Conservation (phyloP, 1,284 basidiomycete species). For the Cutaneotrichosporon sp. region DNA sequence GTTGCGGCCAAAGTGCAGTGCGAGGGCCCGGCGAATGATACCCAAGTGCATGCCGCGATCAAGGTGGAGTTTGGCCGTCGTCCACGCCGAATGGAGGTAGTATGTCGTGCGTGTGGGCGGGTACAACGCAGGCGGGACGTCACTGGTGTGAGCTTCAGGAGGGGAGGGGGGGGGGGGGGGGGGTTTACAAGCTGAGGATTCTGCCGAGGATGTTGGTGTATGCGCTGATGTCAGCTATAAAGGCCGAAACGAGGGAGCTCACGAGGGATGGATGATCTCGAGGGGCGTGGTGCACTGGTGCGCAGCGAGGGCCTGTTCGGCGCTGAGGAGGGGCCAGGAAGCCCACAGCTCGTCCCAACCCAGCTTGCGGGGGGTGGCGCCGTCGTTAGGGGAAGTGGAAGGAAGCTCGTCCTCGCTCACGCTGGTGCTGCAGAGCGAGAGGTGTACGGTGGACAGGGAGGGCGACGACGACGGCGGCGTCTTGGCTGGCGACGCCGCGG, state of each 20-base stretch:
- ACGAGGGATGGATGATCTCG: neutral
- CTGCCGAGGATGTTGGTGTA: neutral
- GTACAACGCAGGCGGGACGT: neutral
- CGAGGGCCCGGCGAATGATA: neutral
- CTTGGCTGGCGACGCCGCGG: too few relatives aligned
- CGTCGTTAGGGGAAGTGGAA: neutral
- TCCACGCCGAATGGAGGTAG: neutral
- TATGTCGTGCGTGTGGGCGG: neutral
- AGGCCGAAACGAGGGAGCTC: neutral
- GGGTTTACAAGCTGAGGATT: neutral
- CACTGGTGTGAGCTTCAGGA: neutral
- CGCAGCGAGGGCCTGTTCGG: neutral
- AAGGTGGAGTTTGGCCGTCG: neutral
- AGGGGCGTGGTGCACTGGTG: neutral
- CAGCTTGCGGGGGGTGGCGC: neutral
- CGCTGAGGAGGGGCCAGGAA: neutral
- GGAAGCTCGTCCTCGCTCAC: neutral
- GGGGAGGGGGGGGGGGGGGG: neutral
- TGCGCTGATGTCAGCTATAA: neutral
- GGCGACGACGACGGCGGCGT: too few relatives aligned
- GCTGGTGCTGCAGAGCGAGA: neutral
- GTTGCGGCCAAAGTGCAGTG: neutral
- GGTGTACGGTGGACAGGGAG: neutral
- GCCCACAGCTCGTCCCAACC: neutral
- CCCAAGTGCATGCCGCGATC: neutral